These are phyloP conservation scores for Sporothrix variecibatus DNA, from an alignment of 2,329 filamentous ascomycete species.

Conservation along the genomic window DNA sequence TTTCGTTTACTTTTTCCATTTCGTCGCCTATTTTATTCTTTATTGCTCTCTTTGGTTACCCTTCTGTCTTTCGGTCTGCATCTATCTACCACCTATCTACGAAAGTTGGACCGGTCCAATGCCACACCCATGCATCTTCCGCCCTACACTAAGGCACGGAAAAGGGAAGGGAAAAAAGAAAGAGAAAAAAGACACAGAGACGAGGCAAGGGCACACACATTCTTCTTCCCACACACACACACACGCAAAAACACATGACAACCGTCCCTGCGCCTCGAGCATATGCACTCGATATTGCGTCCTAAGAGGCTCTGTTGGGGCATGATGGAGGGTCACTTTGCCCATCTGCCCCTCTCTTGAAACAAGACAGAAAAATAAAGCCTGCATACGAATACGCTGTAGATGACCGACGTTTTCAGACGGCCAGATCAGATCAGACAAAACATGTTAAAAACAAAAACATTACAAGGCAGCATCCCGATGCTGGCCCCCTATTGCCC, in stretches of 20 bases:
- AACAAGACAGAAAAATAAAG: not conserved
- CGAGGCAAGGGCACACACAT: not conserved
- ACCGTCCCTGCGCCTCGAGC: constrained; percentile 3
- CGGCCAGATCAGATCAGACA: not conserved
- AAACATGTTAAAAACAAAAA: not conserved
- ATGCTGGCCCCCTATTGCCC: not conserved
- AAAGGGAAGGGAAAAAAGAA: not conserved
- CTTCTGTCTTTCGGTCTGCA: not conserved
- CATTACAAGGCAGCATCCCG: not conserved
- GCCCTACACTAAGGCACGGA: not conserved
- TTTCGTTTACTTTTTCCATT: not conserved
- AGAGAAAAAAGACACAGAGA: not conserved
- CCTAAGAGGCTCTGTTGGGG: not conserved
- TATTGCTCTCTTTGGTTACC: not conserved
- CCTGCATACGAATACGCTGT: not conserved
- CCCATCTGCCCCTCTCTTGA: not conserved
- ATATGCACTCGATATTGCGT: not conserved
- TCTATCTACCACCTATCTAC: not conserved
- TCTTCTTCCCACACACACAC: not conserved
- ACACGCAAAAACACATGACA: not conserved
- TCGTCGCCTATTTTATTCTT: not conserved
- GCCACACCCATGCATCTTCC: constrained; percentile 9
- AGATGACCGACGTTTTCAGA: not conserved
- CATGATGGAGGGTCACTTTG: not conserved
- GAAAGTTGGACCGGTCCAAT: not conserved